Base-by-base conservation (phyloP, 495 filamentous ascomycete genomes). In the Stereocaulon alpinum region DNA sequence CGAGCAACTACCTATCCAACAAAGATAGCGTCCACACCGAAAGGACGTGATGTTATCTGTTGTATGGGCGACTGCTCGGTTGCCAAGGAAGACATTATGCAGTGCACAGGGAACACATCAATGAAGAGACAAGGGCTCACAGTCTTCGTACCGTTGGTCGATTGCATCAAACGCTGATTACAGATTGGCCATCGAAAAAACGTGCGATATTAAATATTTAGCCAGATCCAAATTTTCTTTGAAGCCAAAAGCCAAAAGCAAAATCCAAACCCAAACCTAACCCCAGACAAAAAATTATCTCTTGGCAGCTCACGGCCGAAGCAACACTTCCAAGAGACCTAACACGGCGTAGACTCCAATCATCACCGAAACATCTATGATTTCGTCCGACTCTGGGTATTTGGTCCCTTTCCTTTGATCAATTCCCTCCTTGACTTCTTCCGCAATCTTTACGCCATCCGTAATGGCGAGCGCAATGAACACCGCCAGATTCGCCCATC, bases 361-460 rank as follows among this genome's bases (percentile, higher is more conserved):
- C 66, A 71, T 68, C 7, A 73, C 71, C 0, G 59, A 60, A 1
- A 71, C 65, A 62, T 73, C 70, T 22, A 55, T 71, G 27, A 72
- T 58, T 43, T 73, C 63, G 45, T 72, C 70, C 18, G 55, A 61
- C 18, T 68, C 57, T 0, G 71, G 70, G 49, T 72, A 72, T 42
- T 70, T 71, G 2, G 53, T 69, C 2, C 68, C 69, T 48, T 71
- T 70, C 44, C 70, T 66, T 44, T 34, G 43, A 24, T 18, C 24
- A 1, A 34, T 55, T 11, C 48, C 62, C 55, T 62, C 68, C 22
- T 49, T 71, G 15, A 45, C 44, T 29, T 72, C 60, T 42, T 67
- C 70, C 34, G 63, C 60, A 27, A 69, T 61, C 53, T 72, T 68
- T 4, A 72, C 66, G 1, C 54, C 65, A 55, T 62, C 63, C 30